Conservation (phyloP, 1,284 basidiomycete genomes). For the Trichosporon sp. region DNA sequence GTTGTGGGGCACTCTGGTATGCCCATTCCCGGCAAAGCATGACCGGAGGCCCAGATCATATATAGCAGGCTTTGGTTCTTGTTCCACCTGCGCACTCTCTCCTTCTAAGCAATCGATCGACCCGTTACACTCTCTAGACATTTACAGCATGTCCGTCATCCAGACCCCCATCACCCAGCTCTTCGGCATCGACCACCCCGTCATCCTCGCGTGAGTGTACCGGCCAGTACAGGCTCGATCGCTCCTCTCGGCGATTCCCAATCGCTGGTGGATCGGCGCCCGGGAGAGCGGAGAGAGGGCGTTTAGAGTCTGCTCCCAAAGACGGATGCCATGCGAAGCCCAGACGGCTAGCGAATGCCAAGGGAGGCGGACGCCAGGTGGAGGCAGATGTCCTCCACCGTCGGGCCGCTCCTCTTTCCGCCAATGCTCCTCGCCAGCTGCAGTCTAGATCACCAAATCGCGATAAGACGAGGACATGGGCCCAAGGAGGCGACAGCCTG, state of each 20-base stretch:
- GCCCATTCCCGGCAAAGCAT: conserved; percentile 1
- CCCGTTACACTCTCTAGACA: not conserved
- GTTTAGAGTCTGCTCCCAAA: no score
- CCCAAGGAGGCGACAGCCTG: no score
- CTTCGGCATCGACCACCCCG: conserved; percentile 78
- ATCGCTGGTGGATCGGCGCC: not conserved
- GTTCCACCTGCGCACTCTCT: not conserved
- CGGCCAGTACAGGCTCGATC: not conserved
- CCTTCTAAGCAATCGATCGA: not conserved
- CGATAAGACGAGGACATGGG: no score
- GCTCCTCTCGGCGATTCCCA: conserved; percentile 11
- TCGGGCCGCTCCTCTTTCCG: no score
- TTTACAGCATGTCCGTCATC: conserved; percentile 38
- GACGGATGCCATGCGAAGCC: no score
- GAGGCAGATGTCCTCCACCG: no score
- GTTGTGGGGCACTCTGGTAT: not conserved
- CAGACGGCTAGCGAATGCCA: no score
- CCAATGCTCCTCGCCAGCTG: no score
- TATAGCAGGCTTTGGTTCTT: not conserved
- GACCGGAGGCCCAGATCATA: not conserved
- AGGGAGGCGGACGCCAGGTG: no score
- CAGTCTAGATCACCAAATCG: no score
- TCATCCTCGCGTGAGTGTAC: conserved; percentile 62
- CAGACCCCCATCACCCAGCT: conserved; percentile 71
- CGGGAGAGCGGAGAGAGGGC: not conserved